Conservation (phyloP, 139 green algal genomes). For the Chlorella sorokiniana region DNA sequence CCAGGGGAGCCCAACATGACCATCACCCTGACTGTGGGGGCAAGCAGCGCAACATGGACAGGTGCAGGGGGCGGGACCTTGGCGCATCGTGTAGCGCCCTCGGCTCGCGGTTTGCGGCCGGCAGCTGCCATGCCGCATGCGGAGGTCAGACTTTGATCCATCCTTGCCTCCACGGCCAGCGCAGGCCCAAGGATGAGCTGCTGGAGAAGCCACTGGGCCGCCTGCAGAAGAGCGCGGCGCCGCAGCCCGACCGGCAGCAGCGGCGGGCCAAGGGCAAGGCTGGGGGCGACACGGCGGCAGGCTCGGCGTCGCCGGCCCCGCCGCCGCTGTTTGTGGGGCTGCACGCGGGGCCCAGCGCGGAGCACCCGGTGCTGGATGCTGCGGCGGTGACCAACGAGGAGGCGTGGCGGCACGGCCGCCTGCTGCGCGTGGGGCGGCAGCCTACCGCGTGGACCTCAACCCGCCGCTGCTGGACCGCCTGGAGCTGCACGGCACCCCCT, state of each 20-base stretch:
- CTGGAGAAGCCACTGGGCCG: constrained; percentile 70
- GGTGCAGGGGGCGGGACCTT: constrained; percentile 15
- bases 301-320: not conserved
- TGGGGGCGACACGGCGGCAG: not conserved
- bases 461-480: constrained; percentile 66
- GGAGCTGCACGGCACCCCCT: constrained; percentile 29
- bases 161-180: not conserved
- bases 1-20: constrained; percentile 49
- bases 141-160: not conserved
- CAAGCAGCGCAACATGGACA: constrained; percentile 64
- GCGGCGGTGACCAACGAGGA: constrained; percentile 56
- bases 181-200: constrained; percentile 68
- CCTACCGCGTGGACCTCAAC: constrained; percentile 66
- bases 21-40: constrained; percentile 59
- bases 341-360: constrained; percentile 30
- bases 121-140: no score
- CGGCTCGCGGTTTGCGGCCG: not conserved
- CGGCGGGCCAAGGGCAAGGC: constrained; percentile 31
- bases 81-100: not conserved
- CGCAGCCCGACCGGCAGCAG: constrained; percentile 51
- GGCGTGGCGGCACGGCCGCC: constrained; percentile 64
- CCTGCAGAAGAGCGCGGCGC: constrained; percentile 57
- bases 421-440: constrained; percentile 62
- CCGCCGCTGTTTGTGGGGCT: constrained; percentile 16
- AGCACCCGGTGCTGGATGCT: constrained; percentile 44